Conservation (phyloP, 2,329 filamentous ascomycete genomes). For the Ophiosphaerella korrae region DNA sequence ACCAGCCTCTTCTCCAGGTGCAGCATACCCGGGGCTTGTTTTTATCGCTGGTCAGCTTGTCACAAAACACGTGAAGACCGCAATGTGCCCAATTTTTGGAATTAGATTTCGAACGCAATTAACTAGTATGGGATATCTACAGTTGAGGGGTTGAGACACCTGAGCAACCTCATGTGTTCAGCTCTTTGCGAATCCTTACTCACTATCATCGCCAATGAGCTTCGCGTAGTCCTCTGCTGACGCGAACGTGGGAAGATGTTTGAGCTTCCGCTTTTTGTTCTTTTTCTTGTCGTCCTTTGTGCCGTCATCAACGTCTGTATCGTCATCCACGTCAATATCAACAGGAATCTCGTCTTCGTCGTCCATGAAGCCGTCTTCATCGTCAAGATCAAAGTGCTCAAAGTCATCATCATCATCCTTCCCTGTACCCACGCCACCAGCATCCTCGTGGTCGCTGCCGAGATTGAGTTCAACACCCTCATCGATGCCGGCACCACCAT, state of each 20-base stretch:
- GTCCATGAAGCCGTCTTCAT: conserved; percentile 61
- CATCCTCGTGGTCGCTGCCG: conserved; percentile 55
- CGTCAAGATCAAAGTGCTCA: conserved; percentile 53
- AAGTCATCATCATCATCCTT: conserved; percentile 41
- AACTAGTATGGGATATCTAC: conserved; percentile 42
- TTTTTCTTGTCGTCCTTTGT: conserved; percentile 49
- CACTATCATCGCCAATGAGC: conserved; percentile 70
- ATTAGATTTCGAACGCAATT: not conserved
- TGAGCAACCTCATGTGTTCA: conserved; percentile 5
- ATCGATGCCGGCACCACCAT: conserved; percentile 48
- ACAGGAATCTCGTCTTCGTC: conserved; percentile 62
- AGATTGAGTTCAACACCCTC: conserved; percentile 52
- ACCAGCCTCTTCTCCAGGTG: too few relatives aligned
- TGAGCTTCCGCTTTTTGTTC: conserved; percentile 81
- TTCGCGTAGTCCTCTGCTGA: conserved; percentile 92
- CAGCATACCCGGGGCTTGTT: conserved; percentile 12
- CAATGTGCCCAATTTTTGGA: too few relatives aligned
- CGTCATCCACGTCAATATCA: conserved; percentile 51
- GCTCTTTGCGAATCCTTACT: not conserved
- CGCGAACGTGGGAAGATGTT: conserved; percentile 88
- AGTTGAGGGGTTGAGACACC: conserved; percentile 15
- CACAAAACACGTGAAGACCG: too few relatives aligned
- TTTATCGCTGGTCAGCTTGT: conserved; percentile 4
- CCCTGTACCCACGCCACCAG: conserved; percentile 48
- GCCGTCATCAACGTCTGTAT: conserved; percentile 49